phyloP scores from a whole-genome alignment of 805 yeast species.

The Metschnikowia matae region DNA sequence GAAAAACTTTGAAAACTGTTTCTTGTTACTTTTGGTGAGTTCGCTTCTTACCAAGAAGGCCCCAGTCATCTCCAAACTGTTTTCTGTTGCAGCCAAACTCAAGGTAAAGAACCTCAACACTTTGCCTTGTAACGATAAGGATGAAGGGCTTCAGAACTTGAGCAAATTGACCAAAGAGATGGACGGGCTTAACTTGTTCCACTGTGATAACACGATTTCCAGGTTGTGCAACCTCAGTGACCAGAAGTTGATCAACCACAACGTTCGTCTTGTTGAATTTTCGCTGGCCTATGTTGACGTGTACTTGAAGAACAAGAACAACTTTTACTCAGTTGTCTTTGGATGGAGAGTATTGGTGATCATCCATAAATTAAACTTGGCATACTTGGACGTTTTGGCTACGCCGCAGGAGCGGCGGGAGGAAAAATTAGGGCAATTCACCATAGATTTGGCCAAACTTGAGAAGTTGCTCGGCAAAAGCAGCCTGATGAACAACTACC shows the following conservation, averaged over 20 bases:
- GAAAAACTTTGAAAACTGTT: constrained; percentile 30
- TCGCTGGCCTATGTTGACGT: constrained; percentile 29
- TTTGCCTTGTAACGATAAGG: constrained; percentile 28
- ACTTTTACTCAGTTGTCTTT: constrained; percentile 26
- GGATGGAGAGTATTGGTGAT: constrained; percentile 37
- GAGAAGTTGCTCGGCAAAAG: constrained; percentile 11
- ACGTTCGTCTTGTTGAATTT: constrained; percentile 26
- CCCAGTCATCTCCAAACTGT: constrained; percentile 18
- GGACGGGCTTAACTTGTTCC: constrained; percentile 31
- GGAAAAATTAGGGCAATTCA: constrained; percentile 13
- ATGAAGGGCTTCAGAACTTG: constrained; percentile 21
- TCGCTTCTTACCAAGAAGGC: constrained; percentile 21
- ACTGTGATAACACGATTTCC: constrained; percentile 21
- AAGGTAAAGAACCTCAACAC: constrained; percentile 26
- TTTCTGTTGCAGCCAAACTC: constrained; percentile 24
- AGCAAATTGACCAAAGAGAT: constrained; percentile 25
- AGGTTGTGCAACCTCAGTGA: constrained; percentile 28
- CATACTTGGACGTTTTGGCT: constrained; percentile 21
- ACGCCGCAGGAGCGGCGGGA: constrained; percentile 11
- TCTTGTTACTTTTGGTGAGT: constrained; percentile 29
- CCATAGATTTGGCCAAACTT: constrained; percentile 14
- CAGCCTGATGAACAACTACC: constrained; percentile 15
- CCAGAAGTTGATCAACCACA: constrained; percentile 22
- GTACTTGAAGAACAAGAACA: constrained; percentile 17
- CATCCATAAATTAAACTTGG: constrained; percentile 28